These are phyloP conservation scores for Umbelopsis sp. DNA, from an alignment of 192 early-diverging fungal genomes.

Conservation along the genomic window DNA sequence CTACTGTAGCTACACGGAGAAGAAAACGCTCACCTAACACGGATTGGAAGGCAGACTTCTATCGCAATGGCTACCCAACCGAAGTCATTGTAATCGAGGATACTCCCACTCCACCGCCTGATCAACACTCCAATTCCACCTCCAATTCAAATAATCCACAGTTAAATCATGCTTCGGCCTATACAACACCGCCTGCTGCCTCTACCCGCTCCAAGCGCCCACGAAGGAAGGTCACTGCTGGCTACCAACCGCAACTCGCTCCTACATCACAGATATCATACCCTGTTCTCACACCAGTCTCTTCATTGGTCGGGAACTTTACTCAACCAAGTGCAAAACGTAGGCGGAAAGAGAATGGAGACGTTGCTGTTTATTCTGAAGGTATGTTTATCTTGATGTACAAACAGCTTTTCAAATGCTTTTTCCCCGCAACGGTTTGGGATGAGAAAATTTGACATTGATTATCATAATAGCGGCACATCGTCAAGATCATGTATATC, in stretches of 20 bases:
- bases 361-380: background rate
- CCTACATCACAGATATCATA: background rate
- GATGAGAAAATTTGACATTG: background rate
- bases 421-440: no score
- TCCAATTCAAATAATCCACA: background rate
- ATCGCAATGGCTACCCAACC: slow-evolving; percentile 41
- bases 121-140: background rate
- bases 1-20: slow-evolving; percentile 16
- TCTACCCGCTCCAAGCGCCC: slow-evolving; percentile 33
- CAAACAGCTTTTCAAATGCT: no score
- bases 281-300: slow-evolving; percentile 7
- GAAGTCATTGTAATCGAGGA: slow-evolving; percentile 48
- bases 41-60: slow-evolving; percentile 44
- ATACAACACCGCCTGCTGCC: slow-evolving; percentile 26
- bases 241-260: background rate
- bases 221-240: slow-evolving; percentile 11
- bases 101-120: slow-evolving; percentile 30
- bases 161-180: background rate
- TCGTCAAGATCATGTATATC: slow-evolving; percentile 12
- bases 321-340: slow-evolving; percentile 9
- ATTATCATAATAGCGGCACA: background rate
- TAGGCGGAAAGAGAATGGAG: slow-evolving; percentile 12
- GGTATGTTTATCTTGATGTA: background rate
- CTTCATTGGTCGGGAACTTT: slow-evolving; percentile 16
- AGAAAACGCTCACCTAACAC: slow-evolving; percentile 16